Conservation (phyloP, 305 asterid species). For the Solanum hybrid region DNA sequence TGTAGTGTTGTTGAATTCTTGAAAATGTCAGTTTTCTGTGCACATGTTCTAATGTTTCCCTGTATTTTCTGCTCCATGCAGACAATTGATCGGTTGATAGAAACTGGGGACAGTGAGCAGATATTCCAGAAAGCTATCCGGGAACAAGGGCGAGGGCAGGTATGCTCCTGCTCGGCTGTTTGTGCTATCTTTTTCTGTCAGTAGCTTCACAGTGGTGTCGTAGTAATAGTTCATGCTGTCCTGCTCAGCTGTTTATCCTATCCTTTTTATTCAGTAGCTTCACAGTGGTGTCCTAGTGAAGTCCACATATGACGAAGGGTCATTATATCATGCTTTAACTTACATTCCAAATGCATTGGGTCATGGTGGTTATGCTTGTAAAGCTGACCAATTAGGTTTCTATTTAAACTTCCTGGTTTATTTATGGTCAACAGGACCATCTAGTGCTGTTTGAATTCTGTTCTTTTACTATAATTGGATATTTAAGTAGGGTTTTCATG, state of each 20-base stretch:
- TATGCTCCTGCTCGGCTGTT: constrained; percentile 3
- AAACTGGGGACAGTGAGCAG: constrained; percentile 95
- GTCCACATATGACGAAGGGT: background rate
- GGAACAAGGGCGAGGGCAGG: constrained; percentile 97
- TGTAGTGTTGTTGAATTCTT: constrained; percentile 7
- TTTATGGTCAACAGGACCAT: background rate
- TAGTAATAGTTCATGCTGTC: background rate
- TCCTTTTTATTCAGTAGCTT: background rate
- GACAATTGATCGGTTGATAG: constrained; percentile 81
- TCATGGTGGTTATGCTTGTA: background rate
- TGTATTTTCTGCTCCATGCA: constrained; percentile 16
- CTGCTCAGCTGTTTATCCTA: background rate
- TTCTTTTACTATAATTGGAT: background rate
- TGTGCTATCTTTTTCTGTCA: background rate
- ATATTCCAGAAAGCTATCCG: constrained; percentile 20
- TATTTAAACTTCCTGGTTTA: background rate
- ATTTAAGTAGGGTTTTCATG: background rate
- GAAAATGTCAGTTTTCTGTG: background rate
- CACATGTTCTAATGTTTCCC: constrained; percentile 5
- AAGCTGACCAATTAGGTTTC: background rate
- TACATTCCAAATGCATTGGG: background rate
- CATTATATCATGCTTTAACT: background rate
- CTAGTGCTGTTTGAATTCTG: background rate
- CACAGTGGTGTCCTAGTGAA: background rate
- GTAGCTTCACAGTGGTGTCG: background rate